A percentile compares a stretch with the other conserved stretches of the same genome.
These are phyloP conservation scores for Metschnikowia dekortorum DNA, from an alignment of 805 yeast genomes.

Conservation along the genomic window DNA sequence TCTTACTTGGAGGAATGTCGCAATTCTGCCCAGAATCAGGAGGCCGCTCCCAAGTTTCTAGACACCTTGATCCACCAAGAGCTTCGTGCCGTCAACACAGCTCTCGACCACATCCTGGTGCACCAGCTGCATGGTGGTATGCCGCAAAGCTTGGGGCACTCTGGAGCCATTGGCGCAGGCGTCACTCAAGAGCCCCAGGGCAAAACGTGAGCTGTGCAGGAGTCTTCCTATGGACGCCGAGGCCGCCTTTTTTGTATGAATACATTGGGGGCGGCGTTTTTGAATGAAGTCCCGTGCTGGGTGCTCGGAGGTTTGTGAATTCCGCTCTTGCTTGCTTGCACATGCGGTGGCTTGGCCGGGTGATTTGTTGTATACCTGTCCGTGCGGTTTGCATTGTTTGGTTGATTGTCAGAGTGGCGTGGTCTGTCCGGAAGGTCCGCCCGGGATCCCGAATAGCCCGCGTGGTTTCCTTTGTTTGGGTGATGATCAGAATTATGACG, in stretches of 20 bases:
- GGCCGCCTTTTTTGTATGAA: conserved; percentile 12
- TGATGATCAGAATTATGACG: too few species aligned
- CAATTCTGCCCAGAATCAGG: background rate
- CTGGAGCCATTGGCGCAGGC: background rate
- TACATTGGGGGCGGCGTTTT: conserved; percentile 6
- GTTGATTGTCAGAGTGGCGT: background rate
- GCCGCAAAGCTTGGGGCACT: too few species aligned
- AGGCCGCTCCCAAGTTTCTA: background rate
- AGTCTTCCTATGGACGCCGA: conserved; percentile 1
- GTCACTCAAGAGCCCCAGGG: background rate
- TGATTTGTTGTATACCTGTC: background rate
- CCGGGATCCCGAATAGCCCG: too few species aligned
- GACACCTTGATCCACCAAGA: conserved; percentile 5
- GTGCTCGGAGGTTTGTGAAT: conserved; percentile 10
- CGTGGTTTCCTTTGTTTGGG: too few species aligned
- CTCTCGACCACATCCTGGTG: conserved; percentile 3
- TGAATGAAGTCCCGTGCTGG: background rate
- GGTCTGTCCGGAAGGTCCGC: background rate
- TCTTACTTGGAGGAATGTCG: background rate
- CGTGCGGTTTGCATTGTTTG: background rate
- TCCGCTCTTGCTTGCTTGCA: conserved; percentile 10
- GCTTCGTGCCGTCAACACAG: conserved; percentile 7
- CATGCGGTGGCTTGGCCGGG: background rate
- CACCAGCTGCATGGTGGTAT: background rate
- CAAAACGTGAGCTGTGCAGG: too few species aligned